Conservation (phyloP, 768 basidiomycete genomes). For the Pluteus cervinus region DNA sequence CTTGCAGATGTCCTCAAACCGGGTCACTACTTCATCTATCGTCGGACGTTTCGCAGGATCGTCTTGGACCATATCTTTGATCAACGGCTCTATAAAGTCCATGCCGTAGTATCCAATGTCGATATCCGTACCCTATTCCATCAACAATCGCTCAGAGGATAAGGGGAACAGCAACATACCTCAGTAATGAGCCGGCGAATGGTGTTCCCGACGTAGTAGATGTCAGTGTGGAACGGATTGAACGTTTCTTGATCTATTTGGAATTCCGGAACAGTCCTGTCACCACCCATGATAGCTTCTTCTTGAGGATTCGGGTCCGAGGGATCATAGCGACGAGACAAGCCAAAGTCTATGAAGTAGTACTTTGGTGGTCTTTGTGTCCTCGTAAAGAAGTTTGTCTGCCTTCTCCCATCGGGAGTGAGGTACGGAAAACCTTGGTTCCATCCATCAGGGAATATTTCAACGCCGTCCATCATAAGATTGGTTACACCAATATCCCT, state of each 20-base stretch:
- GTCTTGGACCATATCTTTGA: slow-evolving; percentile 18
- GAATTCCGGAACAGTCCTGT: no score
- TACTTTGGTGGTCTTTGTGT: slow-evolving; percentile 19
- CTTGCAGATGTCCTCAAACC: slow-evolving; percentile 11
- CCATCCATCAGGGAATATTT: slow-evolving; percentile 13
- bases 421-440: slow-evolving; percentile 13
- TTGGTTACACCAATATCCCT: slow-evolving; percentile 25
- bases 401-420: slow-evolving; percentile 12
- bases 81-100: slow-evolving; percentile 10
- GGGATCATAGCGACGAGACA: slow-evolving; percentile 19
- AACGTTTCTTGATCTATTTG: slow-evolving; percentile 33
- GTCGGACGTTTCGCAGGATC: slow-evolving; percentile 20
- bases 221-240: slow-evolving; percentile 34
- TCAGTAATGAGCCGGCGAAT: slow-evolving; percentile 23
- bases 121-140: neutral
- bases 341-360: slow-evolving; percentile 25
- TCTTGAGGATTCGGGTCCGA: slow-evolving; percentile 16
- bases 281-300: no score
- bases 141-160: no score
- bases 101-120: slow-evolving; percentile 8
- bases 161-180: slow-evolving; percentile 14
- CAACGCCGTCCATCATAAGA: slow-evolving; percentile 20
- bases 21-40: slow-evolving; percentile 16
- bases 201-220: slow-evolving; percentile 37
- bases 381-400: slow-evolving; percentile 11